Conservation (phyloP, 2,329 filamentous ascomycete species). For the Dactylellina leptospora region DNA sequence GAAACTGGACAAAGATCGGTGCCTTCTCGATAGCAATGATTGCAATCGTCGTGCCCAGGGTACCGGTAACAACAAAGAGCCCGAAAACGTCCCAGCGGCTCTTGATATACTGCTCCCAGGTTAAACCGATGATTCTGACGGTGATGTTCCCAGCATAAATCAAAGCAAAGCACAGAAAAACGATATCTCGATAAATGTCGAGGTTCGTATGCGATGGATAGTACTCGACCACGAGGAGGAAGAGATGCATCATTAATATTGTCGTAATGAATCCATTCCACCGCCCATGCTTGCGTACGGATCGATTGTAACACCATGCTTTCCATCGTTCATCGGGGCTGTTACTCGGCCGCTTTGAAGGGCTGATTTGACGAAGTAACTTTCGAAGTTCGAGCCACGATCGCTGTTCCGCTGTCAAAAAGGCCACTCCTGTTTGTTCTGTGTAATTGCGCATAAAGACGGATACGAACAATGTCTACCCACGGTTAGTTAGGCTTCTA, state of each 20-base stretch:
- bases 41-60: constrained; percentile 82
- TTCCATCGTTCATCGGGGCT: constrained; percentile 81
- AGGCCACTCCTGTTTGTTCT: constrained; percentile 96
- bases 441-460: constrained; percentile 99
- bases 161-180: constrained; percentile 83
- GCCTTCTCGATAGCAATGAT: constrained; percentile 69
- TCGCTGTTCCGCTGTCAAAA: constrained; percentile 91
- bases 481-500: neutral
- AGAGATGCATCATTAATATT: constrained; percentile 80
- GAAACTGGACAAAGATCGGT: constrained; percentile 77
- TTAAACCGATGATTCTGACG: constrained; percentile 85
- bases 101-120: constrained; percentile 88
- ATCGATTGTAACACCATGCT: constrained; percentile 92
- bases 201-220: constrained; percentile 77
- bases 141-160: constrained; percentile 83
- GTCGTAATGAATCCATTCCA: constrained; percentile 87
- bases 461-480: constrained; percentile 86
- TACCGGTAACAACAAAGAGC: constrained; percentile 78
- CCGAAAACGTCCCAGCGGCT: constrained; percentile 97
- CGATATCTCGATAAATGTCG: constrained; percentile 70
- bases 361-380: constrained; percentile 87
- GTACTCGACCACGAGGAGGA: constrained; percentile 85
- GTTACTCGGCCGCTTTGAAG: constrained; percentile 87
- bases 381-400: constrained; percentile 97
- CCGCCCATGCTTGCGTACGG: constrained; percentile 89